phyloP scores from a whole-genome alignment of 2,329 filamentous ascomycete species.

The Sporothrix pallida region DNA sequence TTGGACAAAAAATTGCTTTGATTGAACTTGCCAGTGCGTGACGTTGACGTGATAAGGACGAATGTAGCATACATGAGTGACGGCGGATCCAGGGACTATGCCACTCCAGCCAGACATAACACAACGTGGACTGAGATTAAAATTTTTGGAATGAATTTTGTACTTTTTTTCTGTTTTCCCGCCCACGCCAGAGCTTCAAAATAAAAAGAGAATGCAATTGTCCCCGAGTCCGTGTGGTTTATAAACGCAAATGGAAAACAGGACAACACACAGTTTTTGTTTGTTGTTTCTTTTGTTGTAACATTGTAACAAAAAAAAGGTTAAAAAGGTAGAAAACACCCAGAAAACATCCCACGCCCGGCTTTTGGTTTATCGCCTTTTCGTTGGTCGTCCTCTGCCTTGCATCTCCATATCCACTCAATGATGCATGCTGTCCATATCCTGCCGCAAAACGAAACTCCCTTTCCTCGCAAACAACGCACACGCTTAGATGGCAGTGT shows the following conservation, averaged over 20 bases:
- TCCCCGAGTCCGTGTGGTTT: conserved; percentile 31
- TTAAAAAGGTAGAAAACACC: conserved; percentile 27
- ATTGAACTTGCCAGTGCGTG: background rate
- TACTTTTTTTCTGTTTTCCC: conserved; percentile 30
- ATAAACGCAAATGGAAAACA: conserved; percentile 28
- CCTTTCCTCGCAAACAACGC: background rate
- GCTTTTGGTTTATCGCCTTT: conserved; percentile 29
- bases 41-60: background rate
- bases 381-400: conserved; percentile 26
- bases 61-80: too few species aligned
- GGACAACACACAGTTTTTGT: conserved; percentile 29
- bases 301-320: conserved; percentile 30
- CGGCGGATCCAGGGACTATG: too few species aligned
- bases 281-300: conserved; percentile 30
- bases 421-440: too few species aligned
- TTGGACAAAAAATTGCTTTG: conserved; percentile 12
- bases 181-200: conserved; percentile 26
- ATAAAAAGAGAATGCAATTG: conserved; percentile 33
- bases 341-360: conserved; percentile 32
- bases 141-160: conserved; percentile 32
- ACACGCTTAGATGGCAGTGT: conserved; percentile 85
- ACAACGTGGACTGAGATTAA: conserved; percentile 9
- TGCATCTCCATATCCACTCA: too few species aligned
- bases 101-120: too few species aligned
- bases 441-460: too few species aligned